Conservation (phyloP, 331 rosid species). For the Pyracantha coccinea region DNA sequence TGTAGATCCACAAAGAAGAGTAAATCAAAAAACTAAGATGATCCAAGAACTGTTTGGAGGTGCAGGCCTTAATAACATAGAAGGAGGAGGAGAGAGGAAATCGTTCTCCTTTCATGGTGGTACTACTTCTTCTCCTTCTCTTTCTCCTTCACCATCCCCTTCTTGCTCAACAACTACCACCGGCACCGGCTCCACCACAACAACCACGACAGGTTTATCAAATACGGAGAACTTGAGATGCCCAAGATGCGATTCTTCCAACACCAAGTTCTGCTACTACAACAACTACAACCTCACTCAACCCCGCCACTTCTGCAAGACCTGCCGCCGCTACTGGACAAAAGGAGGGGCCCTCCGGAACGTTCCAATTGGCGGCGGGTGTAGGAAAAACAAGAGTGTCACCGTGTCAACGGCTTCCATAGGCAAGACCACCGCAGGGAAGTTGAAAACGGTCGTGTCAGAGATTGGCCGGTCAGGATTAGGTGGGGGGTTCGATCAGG, state of each 20-base stretch:
- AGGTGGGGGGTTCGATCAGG: slow-evolving; percentile 35
- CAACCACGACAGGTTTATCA: background rate
- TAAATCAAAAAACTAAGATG: slow-evolving; percentile 36
- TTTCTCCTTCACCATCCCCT: slow-evolving; percentile 8
- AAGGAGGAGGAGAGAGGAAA: slow-evolving; percentile 37
- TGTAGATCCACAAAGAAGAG: slow-evolving; percentile 39
- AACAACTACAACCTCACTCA: slow-evolving; percentile 93
- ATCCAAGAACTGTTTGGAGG: slow-evolving; percentile 70
- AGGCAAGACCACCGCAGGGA: slow-evolving; percentile 28
- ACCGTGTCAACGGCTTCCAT: slow-evolving; percentile 14
- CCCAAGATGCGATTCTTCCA: slow-evolving; percentile 75
- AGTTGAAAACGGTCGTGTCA: slow-evolving; percentile 40
- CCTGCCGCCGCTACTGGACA: slow-evolving; percentile 93
- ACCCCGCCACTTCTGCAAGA: slow-evolving; percentile 92
- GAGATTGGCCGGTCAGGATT: slow-evolving; percentile 46
- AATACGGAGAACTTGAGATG: slow-evolving; percentile 54
- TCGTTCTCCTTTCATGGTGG: slow-evolving; percentile 35
- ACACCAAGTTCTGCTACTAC: slow-evolving; percentile 92
- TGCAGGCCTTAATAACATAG: slow-evolving; percentile 17
- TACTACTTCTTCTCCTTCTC: slow-evolving; percentile 15
- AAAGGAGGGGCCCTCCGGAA: slow-evolving; percentile 83
- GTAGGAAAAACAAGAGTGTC: slow-evolving; percentile 55
- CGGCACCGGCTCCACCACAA: background rate
- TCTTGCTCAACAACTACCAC: background rate
- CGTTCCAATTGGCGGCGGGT: slow-evolving; percentile 82